Base-by-base conservation (phyloP, 257 asterid species). In the Asclepias syriaca region DNA sequence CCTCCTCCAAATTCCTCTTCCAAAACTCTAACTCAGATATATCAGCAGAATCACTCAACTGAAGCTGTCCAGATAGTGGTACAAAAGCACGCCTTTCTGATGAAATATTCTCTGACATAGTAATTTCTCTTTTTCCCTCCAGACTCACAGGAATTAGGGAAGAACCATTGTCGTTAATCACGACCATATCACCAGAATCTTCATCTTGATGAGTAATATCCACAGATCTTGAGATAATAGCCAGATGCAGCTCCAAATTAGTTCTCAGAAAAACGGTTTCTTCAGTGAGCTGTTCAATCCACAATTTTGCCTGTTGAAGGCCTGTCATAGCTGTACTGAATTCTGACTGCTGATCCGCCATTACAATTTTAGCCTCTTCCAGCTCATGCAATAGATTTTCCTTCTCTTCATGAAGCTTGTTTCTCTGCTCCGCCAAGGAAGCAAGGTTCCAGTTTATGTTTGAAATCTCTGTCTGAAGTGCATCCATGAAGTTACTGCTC, bases 391-490 rank as follows among this genome's bases (percentile, higher is more conserved):
- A 76, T 76, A 78, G 88, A 78, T 81, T 82, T 71, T 91, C 75
- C 60, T 82, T 85, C 86, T 87, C 95, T 72, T 84, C 85, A 75
- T 81, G 87, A 77, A 81, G 82, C 80, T 72, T 86, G 81, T 76
- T 84, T 77, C 74, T 87, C 73, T 84, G 89, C 75, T 83, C 91
- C 57, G 79, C 80, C 48, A 86, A 76, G 22, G 82, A 79, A 12
- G 68, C 68, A 67, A 86, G 80, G 46, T 43, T 77, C 65, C 75
- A 78, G 32, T 75, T 81, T 75, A 81, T 74, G 72, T 81, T 75
- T 54, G 87, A 76, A 80, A 90, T 77, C 77, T 90, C 92, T 70
- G 57, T 78, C 80, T 84, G 90, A 78, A 86, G 91, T 72, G 79
- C 81, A 64, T 69, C 84, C 78, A 85, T 72, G 81, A 84, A 77